Evolutionary conservation across 2,329 filamentous ascomycete species (phyloP).

Genomic region (Trichoderma oligosporum): DNA sequence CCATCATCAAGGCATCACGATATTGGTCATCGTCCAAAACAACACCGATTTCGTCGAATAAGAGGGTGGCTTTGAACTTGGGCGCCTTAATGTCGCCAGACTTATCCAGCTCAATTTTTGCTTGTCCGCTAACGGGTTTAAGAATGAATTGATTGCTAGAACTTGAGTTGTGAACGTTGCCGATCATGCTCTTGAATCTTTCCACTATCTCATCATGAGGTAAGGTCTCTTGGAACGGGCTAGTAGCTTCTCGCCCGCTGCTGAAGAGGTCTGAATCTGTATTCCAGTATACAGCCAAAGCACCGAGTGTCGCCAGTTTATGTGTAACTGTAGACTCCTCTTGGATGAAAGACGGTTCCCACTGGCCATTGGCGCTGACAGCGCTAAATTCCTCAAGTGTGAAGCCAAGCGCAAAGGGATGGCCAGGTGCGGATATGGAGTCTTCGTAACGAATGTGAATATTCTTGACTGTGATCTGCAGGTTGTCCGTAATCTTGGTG

Average conservation of each 20-base stretch:
- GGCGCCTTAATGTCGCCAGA: slow-evolving; percentile 73
- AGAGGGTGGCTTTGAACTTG: slow-evolving; percentile 82
- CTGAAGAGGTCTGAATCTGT: slow-evolving; percentile 84
- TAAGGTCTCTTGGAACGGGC: slow-evolving; percentile 49
- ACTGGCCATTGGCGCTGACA: slow-evolving; percentile 89
- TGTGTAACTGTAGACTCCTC: slow-evolving; percentile 78
- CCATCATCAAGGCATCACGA: slow-evolving; percentile 94
- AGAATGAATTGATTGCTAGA: slow-evolving; percentile 84
- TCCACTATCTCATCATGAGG: slow-evolving; percentile 73
- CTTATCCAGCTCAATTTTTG: slow-evolving; percentile 93
- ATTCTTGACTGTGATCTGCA: slow-evolving; percentile 97
- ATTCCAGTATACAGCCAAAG: slow-evolving; percentile 95
- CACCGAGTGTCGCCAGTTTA: slow-evolving; percentile 87
- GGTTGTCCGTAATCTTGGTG: slow-evolving; percentile 96
- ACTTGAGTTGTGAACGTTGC: slow-evolving; percentile 58
- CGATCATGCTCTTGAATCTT: slow-evolving; percentile 75
- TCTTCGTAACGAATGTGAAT: slow-evolving; percentile 98
- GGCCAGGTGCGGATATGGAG: slow-evolving; percentile 87
- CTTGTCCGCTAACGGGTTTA: slow-evolving; percentile 90
- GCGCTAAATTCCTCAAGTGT: slow-evolving; percentile 96
- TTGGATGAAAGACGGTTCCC: slow-evolving; percentile 95
- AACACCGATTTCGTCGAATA: slow-evolving; percentile 97
- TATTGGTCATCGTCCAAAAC: slow-evolving; percentile 98
- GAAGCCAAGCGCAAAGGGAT: slow-evolving; percentile 88
- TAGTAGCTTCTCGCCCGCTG: slow-evolving; percentile 65